Evolutionary conservation across 2,329 filamentous ascomycete genomes (phyloP), one percentile per base, ranked within the genome.

Genomic region (Pleoardoris graminearum): DNA sequence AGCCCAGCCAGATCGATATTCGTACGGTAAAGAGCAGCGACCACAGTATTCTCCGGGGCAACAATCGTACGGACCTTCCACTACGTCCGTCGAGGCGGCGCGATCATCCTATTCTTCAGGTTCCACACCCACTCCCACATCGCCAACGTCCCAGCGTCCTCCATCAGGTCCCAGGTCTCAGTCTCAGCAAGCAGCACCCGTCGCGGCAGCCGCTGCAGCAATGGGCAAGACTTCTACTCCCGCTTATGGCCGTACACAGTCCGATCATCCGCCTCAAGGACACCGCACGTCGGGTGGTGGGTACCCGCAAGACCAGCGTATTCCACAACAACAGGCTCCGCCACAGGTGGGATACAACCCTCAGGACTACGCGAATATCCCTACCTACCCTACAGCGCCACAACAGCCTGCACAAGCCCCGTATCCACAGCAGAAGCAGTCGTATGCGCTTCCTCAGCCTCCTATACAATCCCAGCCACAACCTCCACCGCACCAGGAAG

Each of bases 281-380:
- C 57, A 61, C 33, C 62, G 71, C 43, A 62, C 65, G 16, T 71
- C 72, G 11, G 69, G 67, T 25, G 63, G 62, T 22, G 67, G 67
- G 6, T 74, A 75, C 54, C 60, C 70, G n/a, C 65, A 72, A 57
- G 77, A 76, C 44, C 70, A 72, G 48, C 73, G 73, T 48, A 55
- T 70, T 36, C 68, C 69, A 25, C 75, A 73, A 43, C 78, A 73
- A 46, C 78, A 75, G 51, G 76, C 74, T 42, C 76, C 79, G 19
- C 71, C 75, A 53, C 79, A 82, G 60, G 79, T 85, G 35, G 85
- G 84, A 61, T 94, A 94, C 70, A 90, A 94, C 69, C 90, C 90
- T 23, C 85, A 84, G 21, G 87, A 87, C 58, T 94, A 92, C 70
- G 88, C 86, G 53, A 73, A 75, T 45, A 75, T 78, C 29, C 70